Evolutionary conservation across 2,329 filamentous ascomycete species (phyloP).

Genomic region (Clarireedia homoeocarpa): DNA sequence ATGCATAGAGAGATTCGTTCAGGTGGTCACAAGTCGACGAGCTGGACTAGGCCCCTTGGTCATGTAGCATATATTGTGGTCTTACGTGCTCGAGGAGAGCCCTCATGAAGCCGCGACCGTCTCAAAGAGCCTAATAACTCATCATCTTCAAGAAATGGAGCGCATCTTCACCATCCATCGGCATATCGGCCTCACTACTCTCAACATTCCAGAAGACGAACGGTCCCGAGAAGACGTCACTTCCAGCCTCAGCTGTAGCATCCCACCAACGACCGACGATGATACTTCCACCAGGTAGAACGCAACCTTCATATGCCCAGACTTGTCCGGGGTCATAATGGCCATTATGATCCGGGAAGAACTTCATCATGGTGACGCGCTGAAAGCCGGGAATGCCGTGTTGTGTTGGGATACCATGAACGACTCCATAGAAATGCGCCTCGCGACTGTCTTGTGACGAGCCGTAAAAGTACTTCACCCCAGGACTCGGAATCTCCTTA

Average conservation of each 20-base stretch:
- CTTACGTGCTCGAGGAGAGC: too few relatives aligned
- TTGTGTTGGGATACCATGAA: slow-evolving; percentile 42
- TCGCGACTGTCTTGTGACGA: slow-evolving; percentile 31
- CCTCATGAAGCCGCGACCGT: too few relatives aligned
- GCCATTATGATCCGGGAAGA: slow-evolving; percentile 23
- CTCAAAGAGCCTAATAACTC: background rate
- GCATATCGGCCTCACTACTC: slow-evolving; percentile 8
- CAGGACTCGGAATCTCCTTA: background rate
- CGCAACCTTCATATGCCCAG: slow-evolving; percentile 39
- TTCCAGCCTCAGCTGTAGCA: slow-evolving; percentile 11
- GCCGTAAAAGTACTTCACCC: slow-evolving; percentile 25
- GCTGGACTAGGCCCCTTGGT: too few relatives aligned
- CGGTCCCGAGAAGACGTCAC: slow-evolving; percentile 22
- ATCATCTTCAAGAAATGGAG: slow-evolving; percentile 17
- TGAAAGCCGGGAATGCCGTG: slow-evolving; percentile 44
- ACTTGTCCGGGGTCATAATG: slow-evolving; percentile 25
- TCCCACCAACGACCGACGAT: slow-evolving; percentile 44
- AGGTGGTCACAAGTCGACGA: too few relatives aligned
- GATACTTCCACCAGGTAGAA: slow-evolving; percentile 39
- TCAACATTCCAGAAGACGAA: slow-evolving; percentile 32
- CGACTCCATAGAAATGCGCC: slow-evolving; percentile 35
- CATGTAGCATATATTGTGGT: too few relatives aligned
- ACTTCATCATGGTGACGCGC: slow-evolving; percentile 47
- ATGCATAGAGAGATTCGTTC: too few relatives aligned
- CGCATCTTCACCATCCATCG: slow-evolving; percentile 16